Evolutionary conservation across 192 early-diverging fungal species (phyloP), one percentile per base, ranked within the genome.

Genomic region (Coemansia sp.): DNA sequence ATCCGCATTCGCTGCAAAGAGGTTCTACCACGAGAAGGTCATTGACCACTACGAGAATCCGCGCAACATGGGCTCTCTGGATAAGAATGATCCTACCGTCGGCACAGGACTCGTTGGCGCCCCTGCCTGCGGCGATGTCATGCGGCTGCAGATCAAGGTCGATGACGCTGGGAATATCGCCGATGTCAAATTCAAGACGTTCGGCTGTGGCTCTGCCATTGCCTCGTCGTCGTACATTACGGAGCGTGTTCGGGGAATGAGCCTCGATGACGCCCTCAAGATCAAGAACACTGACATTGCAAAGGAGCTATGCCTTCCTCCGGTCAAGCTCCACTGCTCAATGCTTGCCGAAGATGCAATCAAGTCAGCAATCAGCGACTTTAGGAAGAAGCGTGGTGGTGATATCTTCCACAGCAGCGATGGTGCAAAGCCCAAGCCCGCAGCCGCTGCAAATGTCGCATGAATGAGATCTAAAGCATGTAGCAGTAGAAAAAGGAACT

Each of bases 321-420:
- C 96, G 20, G 96, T 97, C 60, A 98, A 98, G 82, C 84, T 98
- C 28, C 96, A 98, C 82, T 98, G 96, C 81, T 97, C 94, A 10
- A 98, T 98, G 96, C 87, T 98, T 31, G 96, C 96, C 34, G 96
- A 98, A 73, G 96, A 98, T 74, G 96, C 96, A 50, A 98, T 98
- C 82, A 97, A 97, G 82, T 92, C 90, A 23, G 96, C 96, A n/a
- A 92, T 98, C 58, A 94, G 91, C 70, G 95, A 98, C 81, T 98
- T 92, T 80, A 83, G 95, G 69, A 87, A 79, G 47, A 98, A 98
- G 83, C 85, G 91, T 22, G 72, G 68, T 22, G 83, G 79, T 37
- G 58, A 64, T 17, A 15, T 75, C 31, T n/a, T 72, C 50, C 40
- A 71, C 42, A 42, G 55, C 52, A 42, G n/a, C n/a, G n/a, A 20